Evolutionary conservation across 805 yeast genomes (phyloP).

Genomic region (Candida tallmaniae): DNA sequence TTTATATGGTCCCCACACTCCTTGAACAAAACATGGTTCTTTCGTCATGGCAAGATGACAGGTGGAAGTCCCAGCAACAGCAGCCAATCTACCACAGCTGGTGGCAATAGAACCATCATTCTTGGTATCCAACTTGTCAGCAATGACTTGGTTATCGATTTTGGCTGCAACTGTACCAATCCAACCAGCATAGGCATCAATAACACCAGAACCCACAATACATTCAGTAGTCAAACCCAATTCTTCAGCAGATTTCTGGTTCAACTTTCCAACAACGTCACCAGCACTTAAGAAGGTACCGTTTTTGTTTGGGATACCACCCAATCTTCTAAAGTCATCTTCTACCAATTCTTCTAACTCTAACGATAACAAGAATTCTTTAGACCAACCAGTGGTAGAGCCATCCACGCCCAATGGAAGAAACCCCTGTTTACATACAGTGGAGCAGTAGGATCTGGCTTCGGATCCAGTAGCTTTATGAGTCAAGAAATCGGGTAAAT

Average conservation of each 20-base stretch:
- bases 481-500: slow-evolving; percentile 86
- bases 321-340: slow-evolving; percentile 72
- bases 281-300: slow-evolving; percentile 85
- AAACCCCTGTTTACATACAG: slow-evolving; percentile 93
- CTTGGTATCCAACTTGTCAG: slow-evolving; percentile 42
- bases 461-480: slow-evolving; percentile 87
- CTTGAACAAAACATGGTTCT: slow-evolving; percentile 84
- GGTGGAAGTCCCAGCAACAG: slow-evolving; percentile 98
- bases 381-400: slow-evolving; percentile 84
- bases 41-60: slow-evolving; percentile 88
- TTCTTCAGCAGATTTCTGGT: slow-evolving; percentile 64
- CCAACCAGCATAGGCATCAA: slow-evolving; percentile 99
- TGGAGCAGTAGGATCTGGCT: slow-evolving; percentile 83
- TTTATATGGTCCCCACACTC: slow-evolving; percentile 98
- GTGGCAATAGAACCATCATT: slow-evolving; percentile 43
- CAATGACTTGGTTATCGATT: slow-evolving; percentile 56
- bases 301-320: slow-evolving; percentile 73
- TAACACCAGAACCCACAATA: slow-evolving; percentile 91
- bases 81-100: slow-evolving; percentile 85
- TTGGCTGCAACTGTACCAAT: slow-evolving; percentile 95
- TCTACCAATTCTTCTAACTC: slow-evolving; percentile 75
- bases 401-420: slow-evolving; percentile 91
- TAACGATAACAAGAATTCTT: slow-evolving; percentile 62
- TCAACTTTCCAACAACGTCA: slow-evolving; percentile 75
- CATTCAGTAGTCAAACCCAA: slow-evolving; percentile 78